Conservation (phyloP, 108 stramenopile genomes). For the Phaeodactylum tricornutum region DNA sequence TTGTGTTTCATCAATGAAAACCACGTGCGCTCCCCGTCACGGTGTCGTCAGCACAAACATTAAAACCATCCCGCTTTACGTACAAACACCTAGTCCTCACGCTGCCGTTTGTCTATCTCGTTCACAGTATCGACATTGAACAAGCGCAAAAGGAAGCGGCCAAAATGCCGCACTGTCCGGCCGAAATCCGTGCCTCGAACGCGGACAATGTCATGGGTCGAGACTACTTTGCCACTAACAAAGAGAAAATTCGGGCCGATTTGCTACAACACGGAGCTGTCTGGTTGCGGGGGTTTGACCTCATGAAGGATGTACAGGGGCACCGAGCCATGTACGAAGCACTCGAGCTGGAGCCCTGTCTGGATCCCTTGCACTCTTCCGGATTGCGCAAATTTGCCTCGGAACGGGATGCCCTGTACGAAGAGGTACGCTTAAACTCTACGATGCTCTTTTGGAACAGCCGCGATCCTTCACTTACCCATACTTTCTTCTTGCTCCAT, state of each 20-base stretch:
- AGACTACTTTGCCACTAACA: conserved; percentile 54
- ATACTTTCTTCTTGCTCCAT: neutral
- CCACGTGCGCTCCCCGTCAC: no score
- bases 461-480: neutral
- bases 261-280: conserved; percentile 70
- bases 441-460: neutral
- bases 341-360: conserved; percentile 71
- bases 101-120: neutral
- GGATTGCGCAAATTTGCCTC: conserved; percentile 85
- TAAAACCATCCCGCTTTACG: neutral
- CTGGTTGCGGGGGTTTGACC: conserved; percentile 84
- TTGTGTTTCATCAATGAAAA: no score
- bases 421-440: conserved; percentile 53
- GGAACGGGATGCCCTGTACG: conserved; percentile 83
- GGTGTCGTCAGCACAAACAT: no score
- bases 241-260: conserved; percentile 44
- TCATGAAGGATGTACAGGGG: conserved; percentile 64
- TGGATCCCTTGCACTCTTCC: conserved; percentile 85
- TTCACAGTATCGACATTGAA: conserved; percentile 41
- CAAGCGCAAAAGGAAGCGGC: conserved; percentile 46
- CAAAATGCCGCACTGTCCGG: conserved; percentile 39
- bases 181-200: conserved; percentile 48
- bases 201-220: conserved; percentile 59
- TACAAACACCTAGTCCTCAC: neutral
- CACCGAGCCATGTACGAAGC: conserved; percentile 76